phyloP scores from a whole-genome alignment of 371 early-diverging fungal species.

The Mucor lusitanicus region DNA sequence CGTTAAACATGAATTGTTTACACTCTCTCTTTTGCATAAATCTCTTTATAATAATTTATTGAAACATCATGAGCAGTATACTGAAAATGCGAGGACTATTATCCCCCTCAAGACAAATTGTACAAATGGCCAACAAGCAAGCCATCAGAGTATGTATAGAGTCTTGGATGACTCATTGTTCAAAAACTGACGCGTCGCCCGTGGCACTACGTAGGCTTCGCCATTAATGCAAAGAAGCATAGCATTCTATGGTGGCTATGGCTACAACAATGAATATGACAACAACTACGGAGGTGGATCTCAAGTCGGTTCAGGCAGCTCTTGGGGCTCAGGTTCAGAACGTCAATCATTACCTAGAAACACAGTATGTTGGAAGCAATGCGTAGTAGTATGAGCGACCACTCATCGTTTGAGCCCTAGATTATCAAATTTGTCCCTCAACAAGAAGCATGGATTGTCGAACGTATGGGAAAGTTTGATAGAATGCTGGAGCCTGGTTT shows the following conservation, averaged over 20 bases:
- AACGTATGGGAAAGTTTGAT: constrained; percentile 86
- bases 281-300: constrained; percentile 17
- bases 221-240: constrained; percentile 19
- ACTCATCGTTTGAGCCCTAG: constrained; percentile 28
- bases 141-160: constrained; percentile 5
- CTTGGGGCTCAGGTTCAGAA: constrained; percentile 36
- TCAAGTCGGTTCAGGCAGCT: constrained; percentile 7
- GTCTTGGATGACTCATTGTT: background rate
- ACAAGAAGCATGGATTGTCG: constrained; percentile 95
- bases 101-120: background rate
- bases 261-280: constrained; percentile 40
- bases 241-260: constrained; percentile 39
- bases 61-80: background rate
- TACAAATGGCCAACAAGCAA: background rate
- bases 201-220: constrained; percentile 10
- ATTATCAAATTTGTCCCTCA: constrained; percentile 96
- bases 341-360: constrained; percentile 55
- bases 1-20: background rate
- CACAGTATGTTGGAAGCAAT: constrained; percentile 34
- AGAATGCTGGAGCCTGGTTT: constrained; percentile 91
- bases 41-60: background rate
- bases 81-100: background rate
- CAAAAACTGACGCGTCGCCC: background rate
- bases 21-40: background rate
- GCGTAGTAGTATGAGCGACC: background rate